A percentile compares a stretch with the other conserved stretches of the same genome.
These are phyloP conservation scores for Teratosphaeria gauchensis DNA, from an alignment of 2,329 filamentous ascomycete species.

Conservation along the genomic window DNA sequence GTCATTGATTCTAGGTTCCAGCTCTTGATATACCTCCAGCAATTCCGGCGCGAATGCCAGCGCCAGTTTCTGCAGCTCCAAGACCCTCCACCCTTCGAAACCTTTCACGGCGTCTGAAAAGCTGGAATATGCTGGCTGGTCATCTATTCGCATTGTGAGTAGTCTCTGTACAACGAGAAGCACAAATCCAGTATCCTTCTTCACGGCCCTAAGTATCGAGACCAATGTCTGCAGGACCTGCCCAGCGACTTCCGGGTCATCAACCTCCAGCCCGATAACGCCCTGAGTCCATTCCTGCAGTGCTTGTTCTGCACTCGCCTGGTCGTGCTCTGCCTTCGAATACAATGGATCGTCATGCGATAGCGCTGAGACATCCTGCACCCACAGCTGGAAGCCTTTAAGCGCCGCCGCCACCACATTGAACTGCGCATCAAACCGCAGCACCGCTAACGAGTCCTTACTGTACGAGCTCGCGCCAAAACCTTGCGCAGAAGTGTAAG, in stretches of 20 bases:
- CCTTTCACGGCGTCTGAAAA: conserved; percentile 88
- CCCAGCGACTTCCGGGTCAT: conserved; percentile 33
- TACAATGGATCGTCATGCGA: conserved; percentile 35
- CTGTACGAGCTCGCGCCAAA: conserved; percentile 48
- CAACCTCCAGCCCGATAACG: conserved; percentile 60
- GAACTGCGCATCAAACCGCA: conserved; percentile 80
- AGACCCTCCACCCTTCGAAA: conserved; percentile 71
- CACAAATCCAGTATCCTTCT: conserved; percentile 49
- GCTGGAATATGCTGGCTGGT: conserved; percentile 58
- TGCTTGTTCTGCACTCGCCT: conserved; percentile 37
- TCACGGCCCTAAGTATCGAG: conserved; percentile 19
- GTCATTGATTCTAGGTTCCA: conserved; percentile 74
- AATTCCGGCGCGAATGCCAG: conserved; percentile 88
- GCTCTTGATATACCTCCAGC: conserved; percentile 71
- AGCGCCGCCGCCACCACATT: conserved; percentile 80
- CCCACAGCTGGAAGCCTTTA: conserved; percentile 82
- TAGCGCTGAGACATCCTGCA: conserved; percentile 21
- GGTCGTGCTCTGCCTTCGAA: conserved; percentile 49
- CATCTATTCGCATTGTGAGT: conserved; percentile 67
- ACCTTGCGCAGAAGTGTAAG: conserved; percentile 61
- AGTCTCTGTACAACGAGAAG: conserved; percentile 86
- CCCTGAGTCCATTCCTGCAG: conserved; percentile 59
- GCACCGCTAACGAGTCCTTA: conserved; percentile 60
- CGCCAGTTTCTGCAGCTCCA: conserved; percentile 80
- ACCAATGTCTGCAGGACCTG: conserved; percentile 22